Evolutionary conservation across 768 basidiomycete species (phyloP).

Genomic region (Lactifluus subvellereus): DNA sequence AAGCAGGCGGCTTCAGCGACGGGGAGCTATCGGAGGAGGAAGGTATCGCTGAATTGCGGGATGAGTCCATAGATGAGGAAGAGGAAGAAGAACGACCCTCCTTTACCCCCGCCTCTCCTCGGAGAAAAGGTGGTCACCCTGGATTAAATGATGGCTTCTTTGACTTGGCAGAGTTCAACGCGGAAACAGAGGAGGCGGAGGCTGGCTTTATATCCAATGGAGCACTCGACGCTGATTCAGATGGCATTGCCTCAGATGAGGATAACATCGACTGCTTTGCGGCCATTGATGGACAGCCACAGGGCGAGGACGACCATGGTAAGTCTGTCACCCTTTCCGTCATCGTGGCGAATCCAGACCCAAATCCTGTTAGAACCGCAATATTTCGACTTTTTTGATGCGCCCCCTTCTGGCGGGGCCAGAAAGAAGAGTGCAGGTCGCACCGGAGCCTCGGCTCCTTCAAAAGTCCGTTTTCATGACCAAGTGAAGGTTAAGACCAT

Average conservation of each 20-base stretch:
- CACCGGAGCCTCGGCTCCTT: conserved; percentile 19
- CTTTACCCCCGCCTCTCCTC: conserved; percentile 9
- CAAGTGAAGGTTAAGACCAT: conserved; percentile 79
- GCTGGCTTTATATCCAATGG: conserved; percentile 57
- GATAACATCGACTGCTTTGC: conserved; percentile 68
- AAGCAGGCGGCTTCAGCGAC: conserved; percentile 26
- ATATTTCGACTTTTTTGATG: conserved; percentile 78
- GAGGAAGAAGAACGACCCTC: conserved; percentile 17
- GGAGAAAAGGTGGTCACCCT: conserved; percentile 32
- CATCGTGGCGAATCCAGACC: background rate
- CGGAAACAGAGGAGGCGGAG: conserved; percentile 75
- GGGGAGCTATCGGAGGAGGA: conserved; percentile 28
- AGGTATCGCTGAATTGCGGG: conserved; percentile 26
- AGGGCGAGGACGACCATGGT: conserved; percentile 1
- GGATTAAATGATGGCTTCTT: conserved; percentile 90
- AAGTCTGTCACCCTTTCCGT: background rate
- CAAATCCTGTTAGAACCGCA: conserved; percentile 42
- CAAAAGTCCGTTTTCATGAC: conserved; percentile 69
- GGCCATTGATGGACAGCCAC: conserved; percentile 41
- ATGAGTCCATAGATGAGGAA: conserved; percentile 9
- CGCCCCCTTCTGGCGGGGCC: conserved; percentile 23
- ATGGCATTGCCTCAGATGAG: conserved; percentile 43
- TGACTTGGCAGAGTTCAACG: conserved; percentile 80
- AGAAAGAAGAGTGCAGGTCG: conserved; percentile 26
- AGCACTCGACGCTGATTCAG: conserved; percentile 45